Base-by-base conservation (phyloP, 1,284 basidiomycete genomes). In the Cutaneotrichosporon dermatis region DNA sequence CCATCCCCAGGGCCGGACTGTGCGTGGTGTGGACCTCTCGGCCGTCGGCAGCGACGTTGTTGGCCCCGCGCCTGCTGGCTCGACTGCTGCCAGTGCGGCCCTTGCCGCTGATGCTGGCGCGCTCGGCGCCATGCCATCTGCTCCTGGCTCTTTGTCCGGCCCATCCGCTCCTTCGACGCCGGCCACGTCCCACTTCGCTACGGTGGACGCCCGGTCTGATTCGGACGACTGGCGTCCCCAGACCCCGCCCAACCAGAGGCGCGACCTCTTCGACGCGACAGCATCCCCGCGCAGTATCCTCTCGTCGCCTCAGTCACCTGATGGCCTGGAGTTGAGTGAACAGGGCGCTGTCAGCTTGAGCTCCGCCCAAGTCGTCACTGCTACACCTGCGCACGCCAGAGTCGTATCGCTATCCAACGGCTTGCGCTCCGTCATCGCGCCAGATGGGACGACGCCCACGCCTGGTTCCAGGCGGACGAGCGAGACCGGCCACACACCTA, bases 311-410 rank as follows among this genome's bases (percentile, higher is more conserved):
- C 34, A 6, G 8, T 54, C 49, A 9, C 34, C 41, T 9, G 49
- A 51, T 6, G 50, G 41, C 35, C 15, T 44, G 49, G 50, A 40
- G 11, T 34, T 51, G 34, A 16, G 33, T 42, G 41, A 37, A 4
- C 40, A 43, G 11, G 16, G 35, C 36, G 42, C 50, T 9, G 15
- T 51, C 8, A 48, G 41, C 15, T 57, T 51, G 4, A 48, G 41
- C 15, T 57, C 55, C 34, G 49, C 55, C 7, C 55, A 57, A 36
- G 50, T 57, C 35, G 55, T 57, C 35, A 57, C 50, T 16, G 55
- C 55, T 16, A 16, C 41, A 7, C 16, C 55, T n/a, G 55, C 36
- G 10, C 42, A 45, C n/a, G 42, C 50, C 16, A 15, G 54, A 25
- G 54, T 49, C 44, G 10, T 55, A 4, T 55, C 54, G 12, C 35